Evolutionary conservation across 2,329 filamentous ascomycete genomes (phyloP), one percentile per base, ranked within the genome.

Genomic region (Aspergillus luchuensis): DNA sequence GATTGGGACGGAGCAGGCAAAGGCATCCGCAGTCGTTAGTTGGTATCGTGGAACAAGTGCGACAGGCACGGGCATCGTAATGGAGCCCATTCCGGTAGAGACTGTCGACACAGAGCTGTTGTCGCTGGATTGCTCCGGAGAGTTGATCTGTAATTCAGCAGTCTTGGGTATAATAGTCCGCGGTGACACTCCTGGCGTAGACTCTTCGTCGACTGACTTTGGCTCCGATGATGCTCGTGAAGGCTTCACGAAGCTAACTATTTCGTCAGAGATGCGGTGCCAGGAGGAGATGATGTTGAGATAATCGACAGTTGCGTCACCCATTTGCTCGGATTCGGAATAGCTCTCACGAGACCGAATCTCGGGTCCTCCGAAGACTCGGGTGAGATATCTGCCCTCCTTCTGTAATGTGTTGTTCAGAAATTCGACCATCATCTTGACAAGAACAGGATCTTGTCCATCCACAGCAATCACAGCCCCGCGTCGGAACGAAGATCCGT

Each of bases 381-480:
- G 79, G 39, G 85, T 79, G 13, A 74, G 69, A 62, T 83, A 82
- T 53, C 84, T 83, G 5, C 78, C 80, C 63, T 83, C 82, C 41
- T 81, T 83, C 51, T 76, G 76, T 49, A 89, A 74, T 45, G 78
- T 79, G 59, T 78, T 80, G 60, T 79, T 82, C 69, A 96, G 80
- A 67, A 88, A 89, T 36, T 82, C 81, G 57, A 89, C 84, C 19
- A 97, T 85, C 17, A 85, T 83, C 3, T 82, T 78, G 3, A 91
- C 87, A 4, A 91, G 85, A 8, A 84, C 81, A 1, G 79, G 74
- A 59, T 89, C 85, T 17, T 89, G 83, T 0, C 93, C 93, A 75
- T 98, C 94, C 28, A 98, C 80, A 0, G 91, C 89, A 63, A 98
- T 88, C 39, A 97, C 85, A 0, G 90, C 86, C 0, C 94, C 93